Base-by-base conservation (phyloP, 2,329 filamentous ascomycete genomes). In the Paecilomyces variotii region DNA sequence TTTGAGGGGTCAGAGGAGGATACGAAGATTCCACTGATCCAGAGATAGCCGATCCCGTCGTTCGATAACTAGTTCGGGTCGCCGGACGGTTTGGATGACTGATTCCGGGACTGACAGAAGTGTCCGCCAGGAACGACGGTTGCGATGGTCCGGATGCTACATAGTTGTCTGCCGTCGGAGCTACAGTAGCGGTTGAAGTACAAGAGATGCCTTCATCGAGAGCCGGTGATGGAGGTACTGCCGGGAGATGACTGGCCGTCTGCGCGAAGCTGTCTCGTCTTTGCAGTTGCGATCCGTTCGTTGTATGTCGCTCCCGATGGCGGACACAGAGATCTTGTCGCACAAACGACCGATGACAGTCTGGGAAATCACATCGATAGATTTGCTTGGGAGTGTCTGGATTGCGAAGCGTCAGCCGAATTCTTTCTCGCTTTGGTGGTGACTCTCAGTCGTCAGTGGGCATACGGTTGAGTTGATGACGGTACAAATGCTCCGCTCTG, bases 391-490 rank as follows among this genome's bases (percentile, higher is more conserved):
- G 93, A 59, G 90, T 88, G 76, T 97, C 89, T 91, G 67, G 56
- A 56, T 53, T 54, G 59, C 24, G 34, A 53, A 24, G 59, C 53
- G 62, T 59, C 61, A 58, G 52, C 58, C 52, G 57, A 54, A 49
- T 30, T 9, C 7, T 45, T 45, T n/a, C 39, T 45, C 14, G 39
- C 9, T 19, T 7, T 19, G n/a, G 39, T 45, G 5, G 39, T 19
- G 6, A 45, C 19, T 6, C 39, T 45, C 53, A 52, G 53, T 58
- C 58, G 56, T 19, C 26, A 12, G 39, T 39, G 27, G 51, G 12
- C 86, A 74, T 80, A 91, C 89, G 94, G 72, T 99, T 99, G 65
- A 97, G 78, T 76, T 97, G 92, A 76, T 97, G 93, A 53, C 94
- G 86, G 77, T 97, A 97, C 78, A 99, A 80, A 79, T 99, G 94